Evolutionary conservation across 495 filamentous ascomycete species (phyloP).

Genomic region (Rhizodiscina lignyota): DNA sequence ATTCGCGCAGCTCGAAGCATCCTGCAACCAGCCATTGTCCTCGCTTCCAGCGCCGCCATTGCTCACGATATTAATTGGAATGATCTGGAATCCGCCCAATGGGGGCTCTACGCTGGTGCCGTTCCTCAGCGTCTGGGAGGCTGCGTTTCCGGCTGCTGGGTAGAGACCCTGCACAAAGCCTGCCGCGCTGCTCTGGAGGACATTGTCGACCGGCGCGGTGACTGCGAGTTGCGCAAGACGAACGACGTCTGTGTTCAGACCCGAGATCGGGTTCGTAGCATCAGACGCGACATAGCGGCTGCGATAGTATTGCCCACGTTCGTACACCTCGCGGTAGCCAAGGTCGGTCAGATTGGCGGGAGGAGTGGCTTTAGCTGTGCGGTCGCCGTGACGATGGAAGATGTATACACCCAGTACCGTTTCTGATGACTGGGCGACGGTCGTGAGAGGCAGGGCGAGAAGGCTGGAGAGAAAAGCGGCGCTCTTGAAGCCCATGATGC

Average conservation of each 20-base stretch:
- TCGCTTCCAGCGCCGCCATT: conserved; percentile 34
- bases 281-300: conserved; percentile 37
- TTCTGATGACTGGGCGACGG: conserved; percentile 30
- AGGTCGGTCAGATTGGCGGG: conserved; percentile 39
- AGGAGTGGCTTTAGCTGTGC: conserved; percentile 36
- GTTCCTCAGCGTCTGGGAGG: conserved; percentile 28
- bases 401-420: conserved; percentile 47
- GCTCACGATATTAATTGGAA: conserved; percentile 29
- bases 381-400: conserved; percentile 49
- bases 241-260: conserved; percentile 38
- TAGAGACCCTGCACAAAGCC: conserved; percentile 48
- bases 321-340: conserved; percentile 44
- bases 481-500: too few species aligned
- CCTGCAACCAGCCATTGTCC: conserved; percentile 40
- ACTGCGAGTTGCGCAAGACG: conserved; percentile 40
- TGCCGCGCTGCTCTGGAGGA: conserved; percentile 20
- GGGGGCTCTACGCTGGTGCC: conserved; percentile 35
- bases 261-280: conserved; percentile 34
- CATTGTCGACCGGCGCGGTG: conserved; percentile 24
- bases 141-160: conserved; percentile 29
- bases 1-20: conserved; percentile 38
- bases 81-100: conserved; percentile 43
- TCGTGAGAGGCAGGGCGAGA: conserved; percentile 7
- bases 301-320: conserved; percentile 44
- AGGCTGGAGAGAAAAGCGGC: conserved; percentile 1